Percentiles rank a stretch among this genome's conserved stretches.
Evolutionary conservation across 2,329 filamentous ascomycete species (phyloP).

Genomic region (Botrytis porri): DNA sequence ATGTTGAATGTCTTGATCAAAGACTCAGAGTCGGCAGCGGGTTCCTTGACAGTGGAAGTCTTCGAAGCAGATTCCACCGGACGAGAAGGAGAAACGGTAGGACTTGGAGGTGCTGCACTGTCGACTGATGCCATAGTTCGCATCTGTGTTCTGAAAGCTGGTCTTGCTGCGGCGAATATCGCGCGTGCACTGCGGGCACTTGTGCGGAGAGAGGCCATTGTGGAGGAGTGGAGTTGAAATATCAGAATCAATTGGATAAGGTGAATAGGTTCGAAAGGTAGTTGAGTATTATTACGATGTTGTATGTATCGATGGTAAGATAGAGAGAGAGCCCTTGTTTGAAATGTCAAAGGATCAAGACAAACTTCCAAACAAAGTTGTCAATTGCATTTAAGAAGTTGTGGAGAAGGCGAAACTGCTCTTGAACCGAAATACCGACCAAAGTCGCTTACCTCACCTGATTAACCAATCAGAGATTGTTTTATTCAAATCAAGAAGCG

Average conservation of each 20-base stretch:
- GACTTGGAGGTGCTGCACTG: not conserved
- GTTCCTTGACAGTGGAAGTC: constrained; percentile 40
- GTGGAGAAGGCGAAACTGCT: constrained; percentile 21
- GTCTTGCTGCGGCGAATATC: constrained; percentile 22
- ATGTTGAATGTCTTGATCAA: constrained; percentile 93
- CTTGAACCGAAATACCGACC: constrained; percentile 12
- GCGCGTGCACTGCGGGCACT: constrained; percentile 20
- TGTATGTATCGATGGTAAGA: constrained; percentile 4
- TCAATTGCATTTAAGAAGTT: constrained; percentile 8
- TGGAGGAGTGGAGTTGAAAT: constrained; percentile 10
- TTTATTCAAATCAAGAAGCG: constrained; percentile 18
- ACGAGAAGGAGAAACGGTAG: constrained; percentile 23
- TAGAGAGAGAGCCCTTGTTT: not conserved
- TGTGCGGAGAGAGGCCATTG: constrained; percentile 24
- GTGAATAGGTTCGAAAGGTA: not conserved
- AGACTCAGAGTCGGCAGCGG: constrained; percentile 57
- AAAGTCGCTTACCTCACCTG: constrained; percentile 18
- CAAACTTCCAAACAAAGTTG: not conserved
- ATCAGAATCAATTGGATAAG: constrained; percentile 5
- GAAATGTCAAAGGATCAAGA: constrained; percentile 4
- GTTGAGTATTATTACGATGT: constrained; percentile 11
- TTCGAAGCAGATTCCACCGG: constrained; percentile 27
- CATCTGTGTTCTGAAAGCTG: constrained; percentile 22
- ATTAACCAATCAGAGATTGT: constrained; percentile 11
- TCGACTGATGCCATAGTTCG: constrained; percentile 22